Evolutionary conservation across 768 basidiomycete genomes (phyloP), one percentile per base, ranked within the genome.

Genomic region (Rhizopogon roseolus): DNA sequence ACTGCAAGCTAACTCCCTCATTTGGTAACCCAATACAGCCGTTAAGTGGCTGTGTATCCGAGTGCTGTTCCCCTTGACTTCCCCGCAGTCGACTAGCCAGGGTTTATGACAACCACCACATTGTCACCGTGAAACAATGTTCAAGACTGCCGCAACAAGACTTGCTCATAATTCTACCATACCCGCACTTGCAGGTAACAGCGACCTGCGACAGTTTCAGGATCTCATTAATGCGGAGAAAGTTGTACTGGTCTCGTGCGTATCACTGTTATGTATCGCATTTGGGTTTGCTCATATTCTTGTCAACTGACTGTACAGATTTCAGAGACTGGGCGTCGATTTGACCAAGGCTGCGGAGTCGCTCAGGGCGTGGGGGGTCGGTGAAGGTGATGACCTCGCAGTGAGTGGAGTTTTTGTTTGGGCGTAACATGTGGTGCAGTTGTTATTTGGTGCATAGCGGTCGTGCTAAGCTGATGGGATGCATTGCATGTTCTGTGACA

Each of bases 201-300:
- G 85, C 61, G 93, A 95, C 66, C 71, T 94, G 4, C 73, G 86
- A 27, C 82, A 85, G 0, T 73, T 97, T 7, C 93, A 97, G 65
- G 93, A 94, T 63, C 77, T 96, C 57, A 98, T 98, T 53, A 86
- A 83, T 2, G 81, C 89, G 1, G 93, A 97, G 71, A 98, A 98
- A 73, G 72, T 79, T 6, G 84, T 95, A 7, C 75, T 95, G 29
- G 71, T 76, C 45, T 80, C 88, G 90, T 93, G 61, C 62, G 85
- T 76, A 27, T 14, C n/a, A 8, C 10, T 28, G 13, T 29, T 3
- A 29, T 39, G 14, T 6, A 53, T 5, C 4, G 2, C 7, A 37
- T 46, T 32, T 50, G 8, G 8, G 29, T 8, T 22, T 25, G 45
- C 25, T 28, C 32, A 48, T 14, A n/a, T 25, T 19, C n/a, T n/a